Evolutionary conservation across 1,284 basidiomycete genomes (phyloP).

Genomic region (Trichosporon sp.): DNA sequence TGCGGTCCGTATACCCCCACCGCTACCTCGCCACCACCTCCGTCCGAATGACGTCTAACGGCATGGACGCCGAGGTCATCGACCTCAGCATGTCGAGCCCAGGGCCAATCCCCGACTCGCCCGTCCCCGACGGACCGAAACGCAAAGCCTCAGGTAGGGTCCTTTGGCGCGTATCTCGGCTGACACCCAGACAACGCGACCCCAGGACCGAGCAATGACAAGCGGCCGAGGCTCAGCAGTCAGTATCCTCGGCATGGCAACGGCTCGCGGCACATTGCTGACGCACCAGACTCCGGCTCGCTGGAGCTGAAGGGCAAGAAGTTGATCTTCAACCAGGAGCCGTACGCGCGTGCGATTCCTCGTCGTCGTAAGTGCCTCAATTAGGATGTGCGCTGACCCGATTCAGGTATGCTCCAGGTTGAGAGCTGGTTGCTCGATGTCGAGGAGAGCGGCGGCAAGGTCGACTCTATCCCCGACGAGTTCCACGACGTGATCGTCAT

Average conservation of each 20-base stretch:
- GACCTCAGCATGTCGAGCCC: constrained; percentile 16
- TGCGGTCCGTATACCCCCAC: neutral
- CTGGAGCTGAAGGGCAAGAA: constrained; percentile 34
- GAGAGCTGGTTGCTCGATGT: constrained; percentile 33
- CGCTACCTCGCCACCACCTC: neutral
- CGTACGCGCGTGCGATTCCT: constrained; percentile 18
- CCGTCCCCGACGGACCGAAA: constrained; percentile 1
- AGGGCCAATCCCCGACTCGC: neutral
- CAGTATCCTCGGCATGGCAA: neutral
- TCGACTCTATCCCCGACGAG: constrained; percentile 32
- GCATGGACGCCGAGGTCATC: constrained; percentile 10
- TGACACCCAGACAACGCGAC: neutral
- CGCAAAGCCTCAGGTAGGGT: constrained; percentile 13
- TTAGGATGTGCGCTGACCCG: neutral
- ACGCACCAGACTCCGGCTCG: neutral
- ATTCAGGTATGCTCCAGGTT: constrained; percentile 26
- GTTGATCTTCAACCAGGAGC: constrained; percentile 29
- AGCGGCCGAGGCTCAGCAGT: constrained; percentile 7
- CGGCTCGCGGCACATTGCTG: neutral
- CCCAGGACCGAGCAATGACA: neutral
- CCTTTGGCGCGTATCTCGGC: neutral
- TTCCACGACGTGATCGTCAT: constrained; percentile 31
- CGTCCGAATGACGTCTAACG: neutral
- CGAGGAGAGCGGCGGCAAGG: constrained; percentile 22
- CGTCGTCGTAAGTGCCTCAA: constrained; percentile 26